Percentiles rank a stretch among this genome's conserved stretches.
Conservation (phyloP, 768 basidiomycete genomes). For the Antrodiella citrinella region DNA sequence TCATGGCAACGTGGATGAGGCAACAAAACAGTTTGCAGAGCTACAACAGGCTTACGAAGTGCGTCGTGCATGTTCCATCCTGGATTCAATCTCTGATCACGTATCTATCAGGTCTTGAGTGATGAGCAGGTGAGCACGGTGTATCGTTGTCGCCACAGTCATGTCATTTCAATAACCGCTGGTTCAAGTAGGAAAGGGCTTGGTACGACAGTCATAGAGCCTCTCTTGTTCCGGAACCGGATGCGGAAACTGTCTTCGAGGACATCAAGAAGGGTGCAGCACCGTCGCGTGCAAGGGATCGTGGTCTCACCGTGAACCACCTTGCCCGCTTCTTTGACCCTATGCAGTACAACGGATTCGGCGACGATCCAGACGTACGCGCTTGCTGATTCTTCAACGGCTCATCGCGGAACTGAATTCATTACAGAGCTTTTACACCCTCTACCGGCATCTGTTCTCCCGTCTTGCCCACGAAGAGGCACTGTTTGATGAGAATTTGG, state of each 20-base stretch:
- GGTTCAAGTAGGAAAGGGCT: conserved; percentile 80
- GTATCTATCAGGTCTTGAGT: conserved; percentile 82
- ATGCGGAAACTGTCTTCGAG: conserved; percentile 78
- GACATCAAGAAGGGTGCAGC: conserved; percentile 68
- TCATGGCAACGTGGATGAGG: conserved; percentile 68
- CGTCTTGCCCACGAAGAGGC: conserved; percentile 79
- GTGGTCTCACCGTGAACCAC: conserved; percentile 76
- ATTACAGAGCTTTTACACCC: conserved; percentile 78
- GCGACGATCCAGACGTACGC: conserved; percentile 54
- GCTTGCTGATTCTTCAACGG: conserved; percentile 1
- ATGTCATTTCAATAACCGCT: not conserved
- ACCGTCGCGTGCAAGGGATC: conserved; percentile 47
- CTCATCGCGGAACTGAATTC: too few species aligned
- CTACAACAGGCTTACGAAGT: conserved; percentile 97
- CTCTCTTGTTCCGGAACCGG: conserved; percentile 71
- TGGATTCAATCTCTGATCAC: conserved; percentile 1
- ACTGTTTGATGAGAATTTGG: conserved; percentile 29
- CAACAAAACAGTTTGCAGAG: conserved; percentile 79
- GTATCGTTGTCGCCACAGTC: too few species aligned
- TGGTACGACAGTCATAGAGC: conserved; percentile 96
- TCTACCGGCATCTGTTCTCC: conserved; percentile 82
- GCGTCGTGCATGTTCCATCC: conserved; percentile 16
- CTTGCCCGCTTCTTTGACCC: conserved; percentile 80
- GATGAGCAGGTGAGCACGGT: conserved; percentile 78
- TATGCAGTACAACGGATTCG: conserved; percentile 55